Percentiles rank a stretch among this genome's conserved stretches.
Evolutionary conservation across 225 moss, liverwort and hornwort species (phyloP).

Genomic region (Marchantia paleacea): DNA sequence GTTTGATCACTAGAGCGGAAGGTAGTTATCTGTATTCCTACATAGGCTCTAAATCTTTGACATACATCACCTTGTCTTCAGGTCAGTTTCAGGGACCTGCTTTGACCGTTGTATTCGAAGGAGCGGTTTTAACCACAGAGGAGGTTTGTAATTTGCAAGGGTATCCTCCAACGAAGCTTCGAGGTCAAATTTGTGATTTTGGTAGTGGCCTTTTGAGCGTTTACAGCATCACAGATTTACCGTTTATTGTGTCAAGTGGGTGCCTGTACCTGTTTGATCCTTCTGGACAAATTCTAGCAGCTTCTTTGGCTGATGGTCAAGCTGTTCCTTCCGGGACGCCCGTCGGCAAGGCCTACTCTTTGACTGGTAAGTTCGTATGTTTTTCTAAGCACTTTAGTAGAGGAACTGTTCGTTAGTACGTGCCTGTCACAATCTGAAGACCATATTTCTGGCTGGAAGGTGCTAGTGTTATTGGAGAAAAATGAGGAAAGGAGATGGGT

Average conservation of each 20-base stretch:
- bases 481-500: no score
- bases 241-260: slow-evolving; percentile 72
- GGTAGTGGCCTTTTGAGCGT: slow-evolving; percentile 76
- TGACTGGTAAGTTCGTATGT: slow-evolving; percentile 52
- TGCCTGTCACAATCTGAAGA: neutral
- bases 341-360: slow-evolving; percentile 78
- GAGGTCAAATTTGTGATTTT: slow-evolving; percentile 72
- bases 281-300: slow-evolving; percentile 69
- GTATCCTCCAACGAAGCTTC: slow-evolving; percentile 61
- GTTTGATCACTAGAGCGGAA: neutral
- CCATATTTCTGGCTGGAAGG: neutral
- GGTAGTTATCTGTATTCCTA: neutral
- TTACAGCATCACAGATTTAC: slow-evolving; percentile 73
- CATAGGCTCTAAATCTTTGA: neutral
- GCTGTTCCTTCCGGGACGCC: slow-evolving; percentile 61
- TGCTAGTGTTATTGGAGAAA: no score
- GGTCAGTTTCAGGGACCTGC: slow-evolving; percentile 86
- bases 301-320: slow-evolving; percentile 61
- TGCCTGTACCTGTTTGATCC: slow-evolving; percentile 88
- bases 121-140: slow-evolving; percentile 64
- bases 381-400: neutral
- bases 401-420: neutral
- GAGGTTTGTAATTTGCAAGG: slow-evolving; percentile 72
- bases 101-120: slow-evolving; percentile 80
- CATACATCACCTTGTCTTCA: slow-evolving; percentile 29